Base-by-base conservation (phyloP, 805 yeast genomes). In the Kazachstania taianensis region DNA sequence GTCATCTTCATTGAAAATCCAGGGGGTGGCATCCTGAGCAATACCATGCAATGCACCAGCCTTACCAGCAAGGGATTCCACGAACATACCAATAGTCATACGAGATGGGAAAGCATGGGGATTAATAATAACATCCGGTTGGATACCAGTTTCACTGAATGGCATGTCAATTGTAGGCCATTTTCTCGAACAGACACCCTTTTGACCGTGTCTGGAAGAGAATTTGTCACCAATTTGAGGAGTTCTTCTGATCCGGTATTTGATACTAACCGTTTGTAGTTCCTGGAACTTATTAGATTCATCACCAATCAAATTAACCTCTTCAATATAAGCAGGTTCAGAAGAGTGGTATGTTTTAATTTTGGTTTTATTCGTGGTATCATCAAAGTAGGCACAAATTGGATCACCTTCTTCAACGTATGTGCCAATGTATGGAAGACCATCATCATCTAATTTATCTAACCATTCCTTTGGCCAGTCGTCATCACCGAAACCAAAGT, bases 41-140 rank as follows among this genome's bases (percentile, higher is more conserved):
- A 87, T 79, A 53, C 98, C 98, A 49, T 92, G 98, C 52, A 92
- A 66, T 5, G 96, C 95, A 59, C 98, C 98, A 5, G 97, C 92
- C 62, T 92, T 92, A 55, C 98, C 98, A n/a, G 98, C 97, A 39
- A 92, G 64, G 36, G 94, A 81, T 64, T 92, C 98, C 33, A 92
- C 96, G 64, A 92, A 92, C 97, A 92, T 92, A 68, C 98, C 98
- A 62, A 92, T 89, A 9, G 98, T 92, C 98, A 92, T 92, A 70
- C 98, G 92, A 33, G 97, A 89, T 50, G 98, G 98, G 89, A 89
- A 92, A 47, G 97, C 98, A 61, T 89, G 98, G 3, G 98, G 98
- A 60, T 92, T 92, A 55, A 92, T 92, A 55, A 92, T 92, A 49
- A 92, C 81, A 64, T 92, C 98, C 2, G 98, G 98, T 60, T 83